Conservation (phyloP, 176 grass and related monocot genomes). For the Puccinellia tenuiflora region DNA sequence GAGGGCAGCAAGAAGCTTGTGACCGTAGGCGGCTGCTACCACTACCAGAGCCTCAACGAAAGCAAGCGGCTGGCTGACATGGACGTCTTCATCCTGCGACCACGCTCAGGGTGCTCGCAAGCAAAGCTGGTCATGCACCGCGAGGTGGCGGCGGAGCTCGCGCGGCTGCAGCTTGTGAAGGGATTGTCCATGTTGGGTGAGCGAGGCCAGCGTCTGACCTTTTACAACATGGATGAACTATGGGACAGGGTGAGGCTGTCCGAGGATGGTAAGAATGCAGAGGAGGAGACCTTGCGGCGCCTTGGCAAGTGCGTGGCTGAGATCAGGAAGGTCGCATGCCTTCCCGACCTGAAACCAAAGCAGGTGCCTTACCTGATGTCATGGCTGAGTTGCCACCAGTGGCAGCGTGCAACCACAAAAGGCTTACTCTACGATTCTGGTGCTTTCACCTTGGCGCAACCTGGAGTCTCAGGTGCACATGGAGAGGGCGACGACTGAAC, state of each 20-base stretch:
- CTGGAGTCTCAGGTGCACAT: no score
- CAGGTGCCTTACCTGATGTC: background rate
- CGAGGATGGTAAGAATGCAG: no score
- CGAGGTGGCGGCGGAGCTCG: background rate
- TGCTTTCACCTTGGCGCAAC: background rate
- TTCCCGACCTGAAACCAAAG: no score
- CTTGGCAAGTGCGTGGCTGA: no score
- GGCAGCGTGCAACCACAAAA: background rate
- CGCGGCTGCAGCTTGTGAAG: no score
- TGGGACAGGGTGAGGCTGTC: no score
- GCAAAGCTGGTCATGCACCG: background rate
- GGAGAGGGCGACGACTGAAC: no score
- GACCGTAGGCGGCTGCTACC: conserved; percentile 18
- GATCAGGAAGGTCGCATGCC: no score
- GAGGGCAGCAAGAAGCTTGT: background rate
- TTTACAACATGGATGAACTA: no score
- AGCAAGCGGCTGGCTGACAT: background rate
- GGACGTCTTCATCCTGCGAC: background rate
- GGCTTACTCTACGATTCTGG: background rate
- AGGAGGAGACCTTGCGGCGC: no score
- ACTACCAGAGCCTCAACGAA: background rate
- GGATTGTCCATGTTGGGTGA: no score
- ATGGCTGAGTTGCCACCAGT: background rate
- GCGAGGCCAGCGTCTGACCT: no score
- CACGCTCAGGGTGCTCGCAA: background rate